Percentiles rank a stretch among this genome's conserved stretches.
Evolutionary conservation across 805 yeast genomes (phyloP).

Genomic region (Candida broadrunensis): DNA sequence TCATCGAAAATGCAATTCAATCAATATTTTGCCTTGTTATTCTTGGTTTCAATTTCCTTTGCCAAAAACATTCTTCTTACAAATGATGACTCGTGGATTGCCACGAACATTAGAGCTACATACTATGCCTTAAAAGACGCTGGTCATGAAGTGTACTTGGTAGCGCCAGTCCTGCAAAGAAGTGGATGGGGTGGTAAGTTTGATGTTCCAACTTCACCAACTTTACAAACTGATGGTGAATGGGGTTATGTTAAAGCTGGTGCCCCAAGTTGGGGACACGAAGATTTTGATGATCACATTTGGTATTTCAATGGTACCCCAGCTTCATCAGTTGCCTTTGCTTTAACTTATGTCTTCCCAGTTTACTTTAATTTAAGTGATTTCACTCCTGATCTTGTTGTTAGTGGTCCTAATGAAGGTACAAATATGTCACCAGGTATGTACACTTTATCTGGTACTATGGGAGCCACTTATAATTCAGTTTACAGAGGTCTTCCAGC

Average conservation of each 20-base stretch:
- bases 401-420: constrained; percentile 56
- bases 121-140: constrained; percentile 45
- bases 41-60: constrained; percentile 23
- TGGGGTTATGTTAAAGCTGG: constrained; percentile 47
- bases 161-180: constrained; percentile 51
- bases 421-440: constrained; percentile 39
- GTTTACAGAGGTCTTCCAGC: constrained; percentile 49
- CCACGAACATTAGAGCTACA: constrained; percentile 55
- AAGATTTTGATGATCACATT: constrained; percentile 31
- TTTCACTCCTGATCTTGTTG: constrained; percentile 44
- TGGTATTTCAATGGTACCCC: constrained; percentile 61
- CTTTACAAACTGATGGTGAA: constrained; percentile 43
- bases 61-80: constrained; percentile 29
- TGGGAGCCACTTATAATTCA: constrained; percentile 49
- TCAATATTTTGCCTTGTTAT: constrained; percentile 52
- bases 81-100: constrained; percentile 57
- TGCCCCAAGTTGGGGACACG: constrained; percentile 56
- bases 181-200: constrained; percentile 58
- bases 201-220: constrained; percentile 36
- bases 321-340: constrained; percentile 49
- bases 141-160: constrained; percentile 48
- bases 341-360: constrained; percentile 46
- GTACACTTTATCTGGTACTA: constrained; percentile 48
- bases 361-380: constrained; percentile 33
- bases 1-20: constrained; percentile 43